These are phyloP conservation scores for Rhytidiadelphus loreus DNA, from an alignment of 225 moss, liverwort and hornwort genomes.

Conservation along the genomic window DNA sequence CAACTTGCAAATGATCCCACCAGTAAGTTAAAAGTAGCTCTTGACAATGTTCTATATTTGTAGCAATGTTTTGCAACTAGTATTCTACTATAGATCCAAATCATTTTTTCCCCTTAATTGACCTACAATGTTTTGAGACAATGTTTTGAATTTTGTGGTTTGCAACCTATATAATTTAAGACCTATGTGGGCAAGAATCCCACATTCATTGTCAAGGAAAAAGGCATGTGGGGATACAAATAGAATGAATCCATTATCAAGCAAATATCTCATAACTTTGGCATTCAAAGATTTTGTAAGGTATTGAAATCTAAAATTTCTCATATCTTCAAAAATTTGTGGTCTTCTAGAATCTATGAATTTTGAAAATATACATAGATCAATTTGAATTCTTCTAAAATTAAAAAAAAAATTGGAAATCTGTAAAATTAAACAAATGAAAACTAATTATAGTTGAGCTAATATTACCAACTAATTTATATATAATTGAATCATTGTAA, in stretches of 20 bases:
- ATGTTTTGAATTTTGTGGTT: neutral
- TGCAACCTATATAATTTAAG: neutral
- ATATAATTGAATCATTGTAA: no score
- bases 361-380: neutral
- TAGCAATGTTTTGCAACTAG: neutral
- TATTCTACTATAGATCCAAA: no score
- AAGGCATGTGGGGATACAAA: neutral
- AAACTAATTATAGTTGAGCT: neutral
- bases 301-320: neutral
- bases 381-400: neutral
- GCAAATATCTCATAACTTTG: neutral
- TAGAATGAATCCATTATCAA: neutral
- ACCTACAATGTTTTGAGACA: neutral
- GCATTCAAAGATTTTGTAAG: neutral
- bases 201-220: neutral
- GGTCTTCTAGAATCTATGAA: neutral
- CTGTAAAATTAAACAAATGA: neutral
- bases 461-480: no score
- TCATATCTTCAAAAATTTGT: neutral
- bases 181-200: neutral
- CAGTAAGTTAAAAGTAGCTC: neutral
- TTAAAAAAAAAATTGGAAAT: neutral
- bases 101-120: no score
- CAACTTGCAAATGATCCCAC: neutral
- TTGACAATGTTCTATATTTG: rapidly evolving